These are phyloP conservation scores for Geotrichum siamense DNA, from an alignment of 1,139 yeast genomes.

Conservation along the genomic window DNA sequence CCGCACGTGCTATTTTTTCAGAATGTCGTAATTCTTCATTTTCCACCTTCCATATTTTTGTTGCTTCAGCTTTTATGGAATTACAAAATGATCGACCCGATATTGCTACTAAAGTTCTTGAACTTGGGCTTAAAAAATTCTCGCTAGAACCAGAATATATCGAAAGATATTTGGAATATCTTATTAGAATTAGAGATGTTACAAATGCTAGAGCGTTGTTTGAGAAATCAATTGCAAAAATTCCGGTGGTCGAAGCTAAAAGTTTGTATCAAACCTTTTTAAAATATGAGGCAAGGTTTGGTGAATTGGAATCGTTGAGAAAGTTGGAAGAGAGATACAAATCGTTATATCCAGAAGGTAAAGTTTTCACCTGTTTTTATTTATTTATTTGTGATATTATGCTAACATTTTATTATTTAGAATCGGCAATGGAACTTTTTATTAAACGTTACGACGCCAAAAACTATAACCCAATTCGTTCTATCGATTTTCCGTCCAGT, in stretches of 20 bases:
- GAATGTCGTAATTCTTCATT: constrained; percentile 63
- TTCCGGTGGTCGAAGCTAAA: constrained; percentile 36
- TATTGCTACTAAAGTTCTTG: constrained; percentile 72
- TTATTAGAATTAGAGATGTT: constrained; percentile 65
- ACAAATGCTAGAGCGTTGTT: constrained; percentile 77
- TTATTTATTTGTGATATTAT: neutral
- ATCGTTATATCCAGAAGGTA: constrained; percentile 52
- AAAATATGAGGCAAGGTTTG: constrained; percentile 48
- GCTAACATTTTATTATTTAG: constrained; percentile 6
- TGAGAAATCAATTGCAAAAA: constrained; percentile 52
- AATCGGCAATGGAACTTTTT: constrained; percentile 27
- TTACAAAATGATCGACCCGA: constrained; percentile 52
- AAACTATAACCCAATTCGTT: constrained; percentile 41
- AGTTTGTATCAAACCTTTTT: constrained; percentile 44
- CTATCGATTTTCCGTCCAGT: constrained; percentile 35
- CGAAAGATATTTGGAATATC: constrained; percentile 62
- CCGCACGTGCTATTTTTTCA: constrained; percentile 44
- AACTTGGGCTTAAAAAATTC: constrained; percentile 64
- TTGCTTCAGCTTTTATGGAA: constrained; percentile 79
- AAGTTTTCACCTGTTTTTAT: neutral
- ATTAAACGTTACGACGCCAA: constrained; percentile 39
- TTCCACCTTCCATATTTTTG: constrained; percentile 69
- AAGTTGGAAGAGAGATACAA: constrained; percentile 61
- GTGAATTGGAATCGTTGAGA: constrained; percentile 61
- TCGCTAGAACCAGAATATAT: constrained; percentile 50